Base-by-base conservation (phyloP, 257 asterid species). In the Anisodus tanguticus region DNA sequence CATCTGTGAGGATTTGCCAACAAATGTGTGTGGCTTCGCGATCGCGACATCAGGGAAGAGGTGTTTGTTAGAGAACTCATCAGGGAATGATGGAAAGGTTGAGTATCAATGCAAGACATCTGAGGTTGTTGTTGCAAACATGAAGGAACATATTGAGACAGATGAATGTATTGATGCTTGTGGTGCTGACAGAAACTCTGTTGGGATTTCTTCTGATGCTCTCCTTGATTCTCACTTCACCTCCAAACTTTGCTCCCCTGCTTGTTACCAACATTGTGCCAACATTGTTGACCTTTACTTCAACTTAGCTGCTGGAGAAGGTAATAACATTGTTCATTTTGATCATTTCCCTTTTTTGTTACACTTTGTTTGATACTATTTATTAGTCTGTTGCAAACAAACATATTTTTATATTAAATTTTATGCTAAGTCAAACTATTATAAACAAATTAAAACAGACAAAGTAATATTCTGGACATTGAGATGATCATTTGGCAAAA, bases 151-250 rank as follows among this genome's bases (percentile, higher is more conserved):
- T 87, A 80, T 95, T 9, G 98, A 95, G 91, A 86, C 88, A 22
- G 97, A 92, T 45, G 76, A 83, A 16, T 95, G 98, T 39, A 90
- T 95, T 8, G 72, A 19, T n/a, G 90, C 93, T 0, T 93, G 98
- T 53, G 98, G 98, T 4, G 88, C 85, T 5, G 94, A 92, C 72
- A 91, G 98, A 41, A 80, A 80, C 2, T 83, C 58, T 69, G 89
- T 93, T 81, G 98, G 98, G 8, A 93, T 95, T 57, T 95, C 98
- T 41, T 92, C 98, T 10, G 98, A 95, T 47, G 91, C 93, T 51
- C 89, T 93, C 70, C 86, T 92, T 15, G 55, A 91, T 7, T 83
- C 95, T 8, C 90, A 78, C 9, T 95, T 94, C 87, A 83, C 90
- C 39, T n/a, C 84, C 26, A 82, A 87, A 71, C 95, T 95, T 49